Conservation (phyloP, 192 early-diverging fungal species). For the Coemansia asiatica region DNA sequence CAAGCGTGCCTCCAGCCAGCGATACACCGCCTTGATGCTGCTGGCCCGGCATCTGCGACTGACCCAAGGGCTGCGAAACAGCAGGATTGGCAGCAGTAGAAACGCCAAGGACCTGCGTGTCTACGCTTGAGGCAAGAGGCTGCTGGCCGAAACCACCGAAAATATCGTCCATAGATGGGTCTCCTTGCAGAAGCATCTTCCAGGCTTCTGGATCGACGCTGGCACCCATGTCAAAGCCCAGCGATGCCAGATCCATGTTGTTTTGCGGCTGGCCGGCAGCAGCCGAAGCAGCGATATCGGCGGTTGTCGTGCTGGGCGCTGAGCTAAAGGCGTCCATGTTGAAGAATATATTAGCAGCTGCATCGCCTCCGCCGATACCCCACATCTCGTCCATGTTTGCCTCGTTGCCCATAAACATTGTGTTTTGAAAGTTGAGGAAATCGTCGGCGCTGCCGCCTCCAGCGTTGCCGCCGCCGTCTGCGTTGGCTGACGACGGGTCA, state of each 20-base stretch:
- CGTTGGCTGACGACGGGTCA: conserved; percentile 3
- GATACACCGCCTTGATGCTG: neutral
- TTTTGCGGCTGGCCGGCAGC: conserved; percentile 5
- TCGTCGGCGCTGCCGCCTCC: conserved; percentile 10
- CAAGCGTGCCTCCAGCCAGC: conserved; percentile 23
- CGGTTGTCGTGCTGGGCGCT: conserved; percentile 25
- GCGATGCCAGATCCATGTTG: conserved; percentile 27
- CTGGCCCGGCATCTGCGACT: neutral
- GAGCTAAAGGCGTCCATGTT: conserved; percentile 54
- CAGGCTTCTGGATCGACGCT: conserved; percentile 36
- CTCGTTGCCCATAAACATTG: conserved; percentile 11
- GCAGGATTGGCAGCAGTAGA: no score
- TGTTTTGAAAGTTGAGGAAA: neutral
- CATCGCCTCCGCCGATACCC: conserved; percentile 29
- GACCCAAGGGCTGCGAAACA: neutral
- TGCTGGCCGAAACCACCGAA: conserved; percentile 12
- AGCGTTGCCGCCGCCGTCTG: neutral
- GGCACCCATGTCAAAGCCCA: conserved; percentile 38
- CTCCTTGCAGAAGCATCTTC: conserved; percentile 42
- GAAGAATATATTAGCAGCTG: conserved; percentile 37
- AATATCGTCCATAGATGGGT: conserved; percentile 36
- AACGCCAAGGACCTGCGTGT: neutral
- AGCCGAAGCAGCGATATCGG: conserved; percentile 6
- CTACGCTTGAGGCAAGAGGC: conserved; percentile 1
- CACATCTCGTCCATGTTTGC: conserved; percentile 35